Percentiles rank a stretch among this genome's conserved stretches.
phyloP scores from a whole-genome alignment of 495 filamentous ascomycete genomes.

The Aspergillus taichungensis region DNA sequence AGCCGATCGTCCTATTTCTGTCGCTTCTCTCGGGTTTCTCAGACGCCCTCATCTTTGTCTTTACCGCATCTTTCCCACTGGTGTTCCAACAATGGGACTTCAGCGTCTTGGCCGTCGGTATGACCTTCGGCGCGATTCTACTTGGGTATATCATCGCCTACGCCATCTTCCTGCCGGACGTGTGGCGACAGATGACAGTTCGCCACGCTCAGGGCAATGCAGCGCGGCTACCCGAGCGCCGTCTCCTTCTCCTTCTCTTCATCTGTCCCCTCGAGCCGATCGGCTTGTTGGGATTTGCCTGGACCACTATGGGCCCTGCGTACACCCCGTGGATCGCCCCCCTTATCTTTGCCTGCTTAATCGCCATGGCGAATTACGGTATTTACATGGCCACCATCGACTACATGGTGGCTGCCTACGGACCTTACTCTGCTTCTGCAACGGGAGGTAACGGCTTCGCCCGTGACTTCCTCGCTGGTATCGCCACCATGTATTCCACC shows the following conservation, averaged over 20 bases:
- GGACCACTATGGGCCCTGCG: conserved; percentile 46
- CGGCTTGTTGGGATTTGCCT: conserved; percentile 55
- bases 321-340: conserved; percentile 47
- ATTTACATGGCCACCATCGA: conserved; percentile 70
- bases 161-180: conserved; percentile 48
- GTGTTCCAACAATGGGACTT: conserved; percentile 58
- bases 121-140: conserved; percentile 49
- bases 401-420: conserved; percentile 67
- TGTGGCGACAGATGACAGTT: conserved; percentile 35
- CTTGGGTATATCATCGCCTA: conserved; percentile 55
- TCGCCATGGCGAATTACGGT: conserved; percentile 53
- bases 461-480: conserved; percentile 27
- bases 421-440: conserved; percentile 62
- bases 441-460: conserved; percentile 53
- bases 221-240: conserved; percentile 42
- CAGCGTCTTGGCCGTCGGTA: conserved; percentile 39
- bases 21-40: conserved; percentile 63
- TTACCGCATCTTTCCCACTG: conserved; percentile 51
- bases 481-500: conserved; percentile 24
- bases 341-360: conserved; percentile 44
- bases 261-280: conserved; percentile 50
- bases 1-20: conserved; percentile 59
- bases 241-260: conserved; percentile 40
- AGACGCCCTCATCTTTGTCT: conserved; percentile 66
- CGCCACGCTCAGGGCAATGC: conserved; percentile 25